Percentiles rank a stretch among this genome's conserved stretches.
phyloP scores from a whole-genome alignment of 495 filamentous ascomycete species.

The Pyrenula massariospora region DNA sequence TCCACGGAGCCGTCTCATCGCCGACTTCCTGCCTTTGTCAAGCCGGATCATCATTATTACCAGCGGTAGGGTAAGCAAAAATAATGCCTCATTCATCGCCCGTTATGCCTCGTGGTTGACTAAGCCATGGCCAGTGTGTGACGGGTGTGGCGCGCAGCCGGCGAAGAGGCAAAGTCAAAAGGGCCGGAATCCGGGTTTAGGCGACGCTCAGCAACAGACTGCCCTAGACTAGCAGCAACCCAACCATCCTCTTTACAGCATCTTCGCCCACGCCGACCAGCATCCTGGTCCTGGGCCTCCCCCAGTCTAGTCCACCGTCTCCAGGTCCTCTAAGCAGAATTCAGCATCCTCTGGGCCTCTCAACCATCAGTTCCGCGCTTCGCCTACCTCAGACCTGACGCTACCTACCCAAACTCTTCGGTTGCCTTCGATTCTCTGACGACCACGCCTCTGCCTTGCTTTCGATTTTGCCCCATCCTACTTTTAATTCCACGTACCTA shows the following conservation, averaged over 20 bases:
- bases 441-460: not conserved
- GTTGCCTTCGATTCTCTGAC: not conserved
- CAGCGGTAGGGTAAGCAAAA: not conserved
- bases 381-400: not conserved
- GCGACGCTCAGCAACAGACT: no score
- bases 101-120: not conserved
- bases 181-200: not conserved
- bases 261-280: no score
- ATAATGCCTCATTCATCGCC: not conserved
- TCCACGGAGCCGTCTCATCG: no score
- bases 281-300: not conserved
- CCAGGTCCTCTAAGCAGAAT: not conserved
- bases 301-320: not conserved
- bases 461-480: not conserved
- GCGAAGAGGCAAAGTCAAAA: not conserved
- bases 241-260: no score
- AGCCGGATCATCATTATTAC: no score
- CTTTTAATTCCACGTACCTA: not conserved
- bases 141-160: not conserved
- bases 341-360: no score
- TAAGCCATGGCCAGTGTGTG: not conserved
- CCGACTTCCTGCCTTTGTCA: no score
- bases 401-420: not conserved
- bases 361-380: not conserved
- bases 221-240: no score